Base-by-base conservation (phyloP, 2,329 filamentous ascomycete genomes). In the Xylaria multiplex region DNA sequence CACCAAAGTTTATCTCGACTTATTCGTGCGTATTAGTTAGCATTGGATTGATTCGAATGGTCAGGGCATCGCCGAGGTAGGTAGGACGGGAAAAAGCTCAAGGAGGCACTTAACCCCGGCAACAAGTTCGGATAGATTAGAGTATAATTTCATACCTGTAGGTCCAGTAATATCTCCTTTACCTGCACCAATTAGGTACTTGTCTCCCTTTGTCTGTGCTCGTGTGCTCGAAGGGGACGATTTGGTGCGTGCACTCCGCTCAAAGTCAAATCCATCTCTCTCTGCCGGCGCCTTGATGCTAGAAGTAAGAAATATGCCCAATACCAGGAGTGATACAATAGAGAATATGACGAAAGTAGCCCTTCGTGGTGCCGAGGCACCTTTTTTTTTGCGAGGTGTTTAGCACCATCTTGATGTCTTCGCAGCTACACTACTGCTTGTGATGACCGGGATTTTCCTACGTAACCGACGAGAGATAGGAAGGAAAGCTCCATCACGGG, bases 1-100 rank as follows among this genome's bases (percentile, higher is more conserved):
- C 94, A 84, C 94, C 96, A 79, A 97, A 86, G 75, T 93, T 93
- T 79, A 97, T 88, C 79, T 97, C 93, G 32, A 95, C 93, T 70
- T 64, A 19, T 46, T 53, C n/a, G 42, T 42, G 53, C 24, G 61
- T 16, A 55, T 54, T 16, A 32, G 58, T 70, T 69, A 70, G 68
- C 58, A 59, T 59, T 56, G 14, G 42, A 7, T 22, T 27, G 2
- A 27, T 60, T 35, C 14, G 8, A 27, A 22, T 48, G 14, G 13
- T 22, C 54, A 14, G 9, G 30, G 30, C 32, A 48, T 42, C 13
- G 9, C 37, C 42, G 2, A 14, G 8, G 2, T 46, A 43, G n/a
- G 16, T 22, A 16, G 5, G 9, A 56, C 19, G 19, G 19, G 19
- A n/a, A 14, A 42, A 40, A n/a, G 24, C 50, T 32, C 9, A 24